Conservation (phyloP, 345 rosid genomes). For the Syzygium oleosum region DNA sequence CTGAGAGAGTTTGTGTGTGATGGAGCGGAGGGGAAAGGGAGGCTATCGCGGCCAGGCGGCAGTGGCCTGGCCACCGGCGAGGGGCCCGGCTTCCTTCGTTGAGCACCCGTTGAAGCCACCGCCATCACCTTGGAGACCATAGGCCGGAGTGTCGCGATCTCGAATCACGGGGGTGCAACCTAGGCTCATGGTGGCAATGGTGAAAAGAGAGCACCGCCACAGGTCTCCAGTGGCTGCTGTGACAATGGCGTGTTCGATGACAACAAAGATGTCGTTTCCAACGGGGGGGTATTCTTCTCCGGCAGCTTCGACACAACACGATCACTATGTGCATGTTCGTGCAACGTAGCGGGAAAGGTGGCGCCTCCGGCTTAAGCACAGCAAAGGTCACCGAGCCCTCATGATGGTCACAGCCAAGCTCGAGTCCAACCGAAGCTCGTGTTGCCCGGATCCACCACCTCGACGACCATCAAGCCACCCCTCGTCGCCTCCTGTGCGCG, state of each 20-base stretch:
- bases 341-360: background rate
- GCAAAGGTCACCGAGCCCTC: background rate
- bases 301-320: rapidly evolving
- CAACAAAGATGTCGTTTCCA: background rate
- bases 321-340: rapidly evolving
- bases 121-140: background rate
- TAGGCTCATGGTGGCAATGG: background rate
- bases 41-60: rapidly evolving
- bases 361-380: background rate
- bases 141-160: rapidly evolving
- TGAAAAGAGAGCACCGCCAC: rapidly evolving
- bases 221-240: background rate
- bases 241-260: background rate
- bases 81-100: background rate
- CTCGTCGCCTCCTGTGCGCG: background rate
- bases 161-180: background rate
- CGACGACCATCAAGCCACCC: background rate
- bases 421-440: background rate
- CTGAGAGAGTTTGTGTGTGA: background rate
- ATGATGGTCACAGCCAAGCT: background rate
- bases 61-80: rapidly evolving
- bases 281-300: background rate
- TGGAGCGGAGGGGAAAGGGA: background rate
- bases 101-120: background rate
- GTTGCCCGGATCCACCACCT: rapidly evolving